A percentile compares a stretch with the other conserved stretches of the same genome.
These are phyloP conservation scores for Pichia sp. DNA, from an alignment of 1,139 yeast species.

Conservation along the genomic window DNA sequence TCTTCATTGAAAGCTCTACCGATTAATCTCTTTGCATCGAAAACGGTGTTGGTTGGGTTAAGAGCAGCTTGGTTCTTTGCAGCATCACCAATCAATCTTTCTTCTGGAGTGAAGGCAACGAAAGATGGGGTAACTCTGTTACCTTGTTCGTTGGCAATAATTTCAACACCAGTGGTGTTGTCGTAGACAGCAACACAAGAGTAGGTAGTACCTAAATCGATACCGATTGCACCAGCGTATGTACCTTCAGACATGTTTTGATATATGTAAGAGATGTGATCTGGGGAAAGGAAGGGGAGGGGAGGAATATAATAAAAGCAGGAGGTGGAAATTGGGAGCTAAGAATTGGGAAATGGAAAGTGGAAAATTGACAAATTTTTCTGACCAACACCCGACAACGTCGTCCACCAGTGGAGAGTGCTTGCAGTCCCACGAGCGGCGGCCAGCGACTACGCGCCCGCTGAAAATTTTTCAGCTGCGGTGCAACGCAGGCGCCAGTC, in stretches of 20 bases:
- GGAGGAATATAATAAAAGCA: background rate
- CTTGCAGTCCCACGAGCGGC: too few relatives aligned
- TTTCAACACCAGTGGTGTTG: slow-evolving; percentile 58
- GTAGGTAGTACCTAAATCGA: slow-evolving; percentile 98
- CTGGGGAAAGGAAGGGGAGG: slow-evolving; percentile 2
- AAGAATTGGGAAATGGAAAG: too few relatives aligned
- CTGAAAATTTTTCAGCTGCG: too few relatives aligned
- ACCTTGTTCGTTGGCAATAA: slow-evolving; percentile 98
- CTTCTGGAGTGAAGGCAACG: slow-evolving; percentile 96
- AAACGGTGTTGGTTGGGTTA: slow-evolving; percentile 94
- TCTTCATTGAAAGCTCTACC: slow-evolving; percentile 92
- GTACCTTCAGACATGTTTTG: slow-evolving; percentile 94
- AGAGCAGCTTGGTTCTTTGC: slow-evolving; percentile 98
- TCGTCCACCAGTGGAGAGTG: too few relatives aligned
- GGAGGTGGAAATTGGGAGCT: too few relatives aligned
- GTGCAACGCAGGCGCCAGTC: too few relatives aligned
- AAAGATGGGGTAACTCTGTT: slow-evolving; percentile 98
- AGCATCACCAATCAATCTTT: slow-evolving; percentile 98
- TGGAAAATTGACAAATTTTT: too few relatives aligned
- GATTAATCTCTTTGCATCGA: slow-evolving; percentile 96
- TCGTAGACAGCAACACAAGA: slow-evolving; percentile 96
- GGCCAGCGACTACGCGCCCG: too few relatives aligned
- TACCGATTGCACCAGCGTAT: slow-evolving; percentile 97
- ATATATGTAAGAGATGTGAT: slow-evolving; percentile 10
- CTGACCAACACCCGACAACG: too few relatives aligned